Evolutionary conservation across 371 early-diverging fungal species (phyloP).

Genomic region (Mortierella polycephala): DNA sequence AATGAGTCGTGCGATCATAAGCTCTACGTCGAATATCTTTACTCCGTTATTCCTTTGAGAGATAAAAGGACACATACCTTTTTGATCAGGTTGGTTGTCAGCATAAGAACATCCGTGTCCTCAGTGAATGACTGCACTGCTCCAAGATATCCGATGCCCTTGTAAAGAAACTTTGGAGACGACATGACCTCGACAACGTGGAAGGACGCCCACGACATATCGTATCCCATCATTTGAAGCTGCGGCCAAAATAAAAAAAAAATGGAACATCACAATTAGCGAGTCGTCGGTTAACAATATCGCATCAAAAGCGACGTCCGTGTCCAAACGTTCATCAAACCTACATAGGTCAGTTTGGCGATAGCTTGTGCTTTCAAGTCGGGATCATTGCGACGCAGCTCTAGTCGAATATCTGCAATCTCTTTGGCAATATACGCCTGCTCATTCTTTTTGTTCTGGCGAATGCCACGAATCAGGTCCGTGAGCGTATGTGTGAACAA

Average conservation of each 20-base stretch:
- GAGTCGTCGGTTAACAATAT: not conserved
- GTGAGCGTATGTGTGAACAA: constrained; percentile 87
- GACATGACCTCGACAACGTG: constrained; percentile 98
- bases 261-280: not conserved
- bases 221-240: constrained; percentile 97
- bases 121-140: constrained; percentile 90
- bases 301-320: not conserved
- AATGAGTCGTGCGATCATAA: not conserved
- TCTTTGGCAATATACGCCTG: constrained; percentile 85
- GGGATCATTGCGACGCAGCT: constrained; percentile 86
- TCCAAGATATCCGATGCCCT: constrained; percentile 92
- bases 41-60: not conserved
- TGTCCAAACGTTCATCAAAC: constrained; percentile 10
- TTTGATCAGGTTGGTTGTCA: constrained; percentile 94
- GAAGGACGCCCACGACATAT: constrained; percentile 96
- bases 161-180: constrained; percentile 83
- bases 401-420: constrained; percentile 88
- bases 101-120: constrained; percentile 96
- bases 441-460: constrained; percentile 93
- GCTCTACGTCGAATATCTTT: too few relatives aligned
- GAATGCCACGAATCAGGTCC: constrained; percentile 92
- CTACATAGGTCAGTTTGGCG: constrained; percentile 89
- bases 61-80: constrained; percentile 69
- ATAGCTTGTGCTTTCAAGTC: constrained; percentile 89
- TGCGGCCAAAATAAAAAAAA: constrained; percentile 38